phyloP scores from a whole-genome alignment of 495 filamentous ascomycete species.

The Friedmanniomyces simplex region DNA sequence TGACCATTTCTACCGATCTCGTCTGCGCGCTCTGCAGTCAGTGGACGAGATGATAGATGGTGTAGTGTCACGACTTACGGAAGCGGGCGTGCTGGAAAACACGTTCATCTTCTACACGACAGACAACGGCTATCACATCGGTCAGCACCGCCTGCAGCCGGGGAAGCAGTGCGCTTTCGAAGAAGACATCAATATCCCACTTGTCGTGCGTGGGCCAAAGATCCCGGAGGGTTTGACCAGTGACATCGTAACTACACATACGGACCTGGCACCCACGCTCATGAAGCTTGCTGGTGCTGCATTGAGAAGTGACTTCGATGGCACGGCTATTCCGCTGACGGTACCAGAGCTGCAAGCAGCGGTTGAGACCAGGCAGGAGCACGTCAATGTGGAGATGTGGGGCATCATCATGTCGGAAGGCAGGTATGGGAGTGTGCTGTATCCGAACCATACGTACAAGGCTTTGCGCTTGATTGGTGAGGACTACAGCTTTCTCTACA shows the following conservation, averaged over 20 bases:
- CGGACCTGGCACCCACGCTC: constrained; percentile 59
- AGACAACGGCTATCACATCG: constrained; percentile 68
- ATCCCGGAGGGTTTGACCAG: constrained; percentile 24
- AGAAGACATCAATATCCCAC: constrained; percentile 63
- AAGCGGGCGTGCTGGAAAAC: constrained; percentile 46
- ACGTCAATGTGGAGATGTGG: constrained; percentile 32
- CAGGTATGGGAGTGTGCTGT: constrained; percentile 17
- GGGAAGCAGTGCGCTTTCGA: constrained; percentile 64
- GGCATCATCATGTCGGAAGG: constrained; percentile 29
- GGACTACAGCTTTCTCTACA: constrained; percentile 23
- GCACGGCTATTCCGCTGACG: constrained; percentile 25
- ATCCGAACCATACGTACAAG: constrained; percentile 31
- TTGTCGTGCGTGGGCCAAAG: constrained; percentile 37
- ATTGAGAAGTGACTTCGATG: constrained; percentile 21
- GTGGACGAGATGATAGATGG: constrained; percentile 61
- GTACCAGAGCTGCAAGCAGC: constrained; percentile 19
- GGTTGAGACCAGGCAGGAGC: constrained; percentile 25
- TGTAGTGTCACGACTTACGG: constrained; percentile 43
- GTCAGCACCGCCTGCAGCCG: constrained; percentile 60
- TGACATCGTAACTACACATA: constrained; percentile 55
- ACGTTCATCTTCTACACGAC: constrained; percentile 65
- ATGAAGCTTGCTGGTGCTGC: constrained; percentile 39
- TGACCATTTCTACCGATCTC: constrained; percentile 56
- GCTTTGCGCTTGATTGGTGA: constrained; percentile 19
- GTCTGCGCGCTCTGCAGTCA: constrained; percentile 52